Percentiles rank a stretch among this genome's conserved stretches.
phyloP scores from a whole-genome alignment of 2,329 filamentous ascomycete genomes.

The Phyllosticta ampelicida region DNA sequence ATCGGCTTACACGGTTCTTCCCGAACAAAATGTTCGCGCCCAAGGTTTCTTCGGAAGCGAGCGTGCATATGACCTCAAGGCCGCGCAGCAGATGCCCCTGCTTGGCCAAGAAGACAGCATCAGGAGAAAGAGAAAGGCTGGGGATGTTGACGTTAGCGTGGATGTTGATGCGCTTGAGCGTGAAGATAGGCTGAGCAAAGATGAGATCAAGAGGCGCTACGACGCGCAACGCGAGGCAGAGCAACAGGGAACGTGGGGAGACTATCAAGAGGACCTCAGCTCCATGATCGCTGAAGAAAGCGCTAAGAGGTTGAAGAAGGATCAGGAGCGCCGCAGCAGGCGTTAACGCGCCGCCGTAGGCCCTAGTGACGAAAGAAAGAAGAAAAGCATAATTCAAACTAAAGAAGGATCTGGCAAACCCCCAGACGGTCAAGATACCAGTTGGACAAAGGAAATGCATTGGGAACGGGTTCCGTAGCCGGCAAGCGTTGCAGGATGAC shows the following conservation, averaged over 20 bases:
- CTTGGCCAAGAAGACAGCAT: slow-evolving; percentile 67
- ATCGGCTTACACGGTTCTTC: slow-evolving; percentile 79
- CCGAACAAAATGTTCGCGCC: slow-evolving; percentile 73
- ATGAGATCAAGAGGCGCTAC: slow-evolving; percentile 69
- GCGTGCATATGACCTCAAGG: slow-evolving; percentile 78
- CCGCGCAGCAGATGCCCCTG: slow-evolving; percentile 49
- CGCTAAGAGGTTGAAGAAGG: slow-evolving; percentile 79
- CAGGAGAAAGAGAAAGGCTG: slow-evolving; percentile 83
- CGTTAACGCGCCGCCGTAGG: slow-evolving; percentile 14
- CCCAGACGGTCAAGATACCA: slow-evolving; percentile 7
- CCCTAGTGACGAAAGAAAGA: slow-evolving; percentile 7
- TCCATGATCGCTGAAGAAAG: slow-evolving; percentile 95
- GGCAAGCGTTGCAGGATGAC: slow-evolving; percentile 9
- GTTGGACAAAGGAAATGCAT: slow-evolving; percentile 6
- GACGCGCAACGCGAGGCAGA: slow-evolving; percentile 58
- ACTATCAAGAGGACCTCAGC: slow-evolving; percentile 78
- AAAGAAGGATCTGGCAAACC: not conserved
- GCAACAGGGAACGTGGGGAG: slow-evolving; percentile 50
- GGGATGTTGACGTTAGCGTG: slow-evolving; percentile 86
- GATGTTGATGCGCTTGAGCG: slow-evolving; percentile 70
- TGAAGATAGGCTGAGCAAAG: slow-evolving; percentile 71
- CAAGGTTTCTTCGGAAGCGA: slow-evolving; percentile 96
- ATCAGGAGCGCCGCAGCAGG: slow-evolving; percentile 66
- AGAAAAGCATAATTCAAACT: not conserved
- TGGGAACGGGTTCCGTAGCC: slow-evolving; percentile 9